Conservation (phyloP, 169 alveolate species). For the Besnoitia besnoiti region DNA sequence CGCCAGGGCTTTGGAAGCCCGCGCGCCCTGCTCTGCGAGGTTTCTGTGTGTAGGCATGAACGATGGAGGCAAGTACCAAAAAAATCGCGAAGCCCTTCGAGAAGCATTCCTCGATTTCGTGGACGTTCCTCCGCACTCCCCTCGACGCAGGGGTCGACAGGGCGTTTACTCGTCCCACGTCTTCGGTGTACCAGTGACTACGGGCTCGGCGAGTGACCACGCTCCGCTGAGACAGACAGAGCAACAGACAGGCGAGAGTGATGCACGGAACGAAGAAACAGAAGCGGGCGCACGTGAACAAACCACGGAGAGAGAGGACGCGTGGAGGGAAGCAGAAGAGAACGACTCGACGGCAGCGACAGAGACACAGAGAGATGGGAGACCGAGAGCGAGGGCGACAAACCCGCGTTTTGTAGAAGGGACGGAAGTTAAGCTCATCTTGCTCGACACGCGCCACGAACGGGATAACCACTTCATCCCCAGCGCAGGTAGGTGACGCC, state of each 20-base stretch:
- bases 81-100: constrained; percentile 47
- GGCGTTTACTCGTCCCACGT: constrained; percentile 78
- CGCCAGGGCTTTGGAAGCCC: too few species aligned
- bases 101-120: constrained; percentile 70
- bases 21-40: background rate
- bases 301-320: background rate
- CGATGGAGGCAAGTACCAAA: constrained; percentile 70
- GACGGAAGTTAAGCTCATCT: background rate
- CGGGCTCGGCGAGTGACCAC: background rate
- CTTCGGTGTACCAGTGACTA: constrained; percentile 66
- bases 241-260: background rate
- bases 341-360: background rate
- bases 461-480: background rate
- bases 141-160: constrained; percentile 67
- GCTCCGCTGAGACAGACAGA: background rate
- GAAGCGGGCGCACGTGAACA: background rate
- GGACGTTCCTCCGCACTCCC: constrained; percentile 63
- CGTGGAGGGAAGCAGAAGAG: background rate
- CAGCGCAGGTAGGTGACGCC: background rate
- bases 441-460: background rate
- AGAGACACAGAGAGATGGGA: background rate
- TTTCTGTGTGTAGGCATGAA: constrained; percentile 69
- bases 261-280: background rate
- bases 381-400: background rate
- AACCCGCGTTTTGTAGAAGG: background rate